These are phyloP conservation scores for Bocquillonia castaneifolia DNA, from an alignment of 441 rosid genomes.

Conservation along the genomic window DNA sequence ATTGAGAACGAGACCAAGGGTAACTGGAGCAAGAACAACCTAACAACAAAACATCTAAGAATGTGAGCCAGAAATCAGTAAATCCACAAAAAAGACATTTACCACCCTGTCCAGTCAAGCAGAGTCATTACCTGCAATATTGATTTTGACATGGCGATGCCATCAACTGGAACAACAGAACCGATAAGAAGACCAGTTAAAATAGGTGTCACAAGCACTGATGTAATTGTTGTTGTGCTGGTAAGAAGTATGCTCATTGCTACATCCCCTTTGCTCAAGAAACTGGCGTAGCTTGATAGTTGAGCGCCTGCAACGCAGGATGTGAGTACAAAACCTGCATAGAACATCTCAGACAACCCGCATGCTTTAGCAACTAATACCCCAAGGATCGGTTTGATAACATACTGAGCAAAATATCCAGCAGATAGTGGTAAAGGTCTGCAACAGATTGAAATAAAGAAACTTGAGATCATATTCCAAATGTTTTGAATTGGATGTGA, in stretches of 20 bases:
- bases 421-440: slow-evolving; percentile 81
- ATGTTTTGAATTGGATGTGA: slow-evolving; percentile 9
- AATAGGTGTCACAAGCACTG: slow-evolving; percentile 71
- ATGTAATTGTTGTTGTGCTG: slow-evolving; percentile 68
- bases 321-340: slow-evolving; percentile 79
- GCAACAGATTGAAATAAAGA: slow-evolving; percentile 31
- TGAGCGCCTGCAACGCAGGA: slow-evolving; percentile 92
- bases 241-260: slow-evolving; percentile 91
- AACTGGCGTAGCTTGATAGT: slow-evolving; percentile 84
- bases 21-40: slow-evolving; percentile 86
- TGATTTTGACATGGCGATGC: slow-evolving; percentile 82
- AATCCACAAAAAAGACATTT: background rate
- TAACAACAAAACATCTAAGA: slow-evolving; percentile 22
- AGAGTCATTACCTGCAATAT: slow-evolving; percentile 64
- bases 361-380: slow-evolving; percentile 64
- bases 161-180: slow-evolving; percentile 86
- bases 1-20: slow-evolving; percentile 74
- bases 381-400: slow-evolving; percentile 71
- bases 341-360: slow-evolving; percentile 65
- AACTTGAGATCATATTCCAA: slow-evolving; percentile 17
- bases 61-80: slow-evolving; percentile 5
- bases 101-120: slow-evolving; percentile 14
- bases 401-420: slow-evolving; percentile 72
- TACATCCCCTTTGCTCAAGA: slow-evolving; percentile 85
- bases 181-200: slow-evolving; percentile 79